A percentile compares a stretch with the other conserved stretches of the same genome.
phyloP scores from a whole-genome alignment of 2,329 filamentous ascomycete genomes.

The Colletotrichum paranaense region DNA sequence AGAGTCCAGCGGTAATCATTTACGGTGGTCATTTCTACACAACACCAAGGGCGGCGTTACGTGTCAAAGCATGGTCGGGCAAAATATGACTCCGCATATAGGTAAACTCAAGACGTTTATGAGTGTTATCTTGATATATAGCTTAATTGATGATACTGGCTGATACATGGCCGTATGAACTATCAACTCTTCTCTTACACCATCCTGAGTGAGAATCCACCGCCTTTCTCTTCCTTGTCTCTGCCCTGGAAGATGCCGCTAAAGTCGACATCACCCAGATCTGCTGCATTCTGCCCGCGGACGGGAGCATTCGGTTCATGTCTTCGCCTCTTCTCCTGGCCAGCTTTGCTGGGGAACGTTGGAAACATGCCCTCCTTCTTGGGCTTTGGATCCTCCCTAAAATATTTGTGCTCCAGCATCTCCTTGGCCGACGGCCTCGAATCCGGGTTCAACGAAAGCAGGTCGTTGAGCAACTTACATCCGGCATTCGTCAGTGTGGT shows the following conservation, averaged over 20 bases:
- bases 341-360: slow-evolving; percentile 95
- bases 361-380: slow-evolving; percentile 95
- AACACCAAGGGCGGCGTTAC: slow-evolving; percentile 27
- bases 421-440: slow-evolving; percentile 77
- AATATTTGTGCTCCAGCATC: slow-evolving; percentile 85
- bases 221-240: slow-evolving; percentile 73
- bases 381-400: slow-evolving; percentile 87
- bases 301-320: slow-evolving; percentile 84
- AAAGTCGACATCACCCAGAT: slow-evolving; percentile 70
- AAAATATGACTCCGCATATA: slow-evolving; percentile 33
- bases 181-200: slow-evolving; percentile 43
- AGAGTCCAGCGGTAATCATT: slow-evolving; percentile 34
- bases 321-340: slow-evolving; percentile 83
- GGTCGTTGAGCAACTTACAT: slow-evolving; percentile 71
- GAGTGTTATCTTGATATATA: slow-evolving; percentile 27
- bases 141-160: slow-evolving; percentile 30
- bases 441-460: slow-evolving; percentile 82
- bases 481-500: slow-evolving; percentile 84
- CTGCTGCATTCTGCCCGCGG: slow-evolving; percentile 74
- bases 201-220: slow-evolving; percentile 75
- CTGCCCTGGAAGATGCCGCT: slow-evolving; percentile 77
- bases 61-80: slow-evolving; percentile 26
- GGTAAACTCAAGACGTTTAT: slow-evolving; percentile 28
- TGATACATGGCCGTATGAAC: slow-evolving; percentile 6
- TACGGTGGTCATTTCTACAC: slow-evolving; percentile 1